Percentiles rank a stretch among this genome's conserved stretches.
Evolutionary conservation across 2,329 filamentous ascomycete species (phyloP).

Genomic region (Exophiala phaeomuriformis): DNA sequence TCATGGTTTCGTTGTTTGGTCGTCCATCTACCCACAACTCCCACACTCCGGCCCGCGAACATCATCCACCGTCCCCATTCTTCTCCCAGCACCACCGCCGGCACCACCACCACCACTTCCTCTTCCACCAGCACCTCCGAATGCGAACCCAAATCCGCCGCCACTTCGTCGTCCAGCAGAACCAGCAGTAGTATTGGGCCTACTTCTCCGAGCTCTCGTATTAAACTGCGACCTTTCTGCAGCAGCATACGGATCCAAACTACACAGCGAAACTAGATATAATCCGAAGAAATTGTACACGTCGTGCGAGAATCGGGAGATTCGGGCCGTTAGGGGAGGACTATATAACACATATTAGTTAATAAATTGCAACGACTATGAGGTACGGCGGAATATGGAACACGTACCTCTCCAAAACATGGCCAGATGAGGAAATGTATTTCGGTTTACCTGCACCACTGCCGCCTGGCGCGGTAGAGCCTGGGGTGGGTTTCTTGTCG

Average conservation of each 20-base stretch:
- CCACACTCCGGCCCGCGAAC: constrained; percentile 43
- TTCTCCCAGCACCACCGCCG: constrained; percentile 32
- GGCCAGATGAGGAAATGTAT: constrained; percentile 23
- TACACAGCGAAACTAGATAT: constrained; percentile 44
- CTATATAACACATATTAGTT: constrained; percentile 31
- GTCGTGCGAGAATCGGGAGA: constrained; percentile 36
- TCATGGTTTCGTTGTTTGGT: too few relatives aligned
- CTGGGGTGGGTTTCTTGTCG: too few relatives aligned
- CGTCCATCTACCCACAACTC: constrained; percentile 34
- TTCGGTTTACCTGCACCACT: not conserved
- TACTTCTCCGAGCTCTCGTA: constrained; percentile 29
- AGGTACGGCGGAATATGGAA: too few relatives aligned
- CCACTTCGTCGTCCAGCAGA: constrained; percentile 26
- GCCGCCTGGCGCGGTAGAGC: too few relatives aligned
- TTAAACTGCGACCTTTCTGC: constrained; percentile 44
- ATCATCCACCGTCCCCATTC: constrained; percentile 43
- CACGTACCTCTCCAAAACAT: constrained; percentile 22
- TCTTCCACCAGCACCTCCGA: constrained; percentile 28
- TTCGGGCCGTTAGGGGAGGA: constrained; percentile 40
- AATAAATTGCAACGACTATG: too few relatives aligned
- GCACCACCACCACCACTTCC: constrained; percentile 31
- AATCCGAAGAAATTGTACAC: constrained; percentile 44
- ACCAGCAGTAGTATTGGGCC: constrained; percentile 29
- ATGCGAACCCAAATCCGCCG: constrained; percentile 14
- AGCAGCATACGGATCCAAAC: constrained; percentile 41